A percentile compares a stretch with the other conserved stretches of the same genome.
phyloP scores from a whole-genome alignment of 208 protist genomes.

The Wallacemonas rigidus region DNA sequence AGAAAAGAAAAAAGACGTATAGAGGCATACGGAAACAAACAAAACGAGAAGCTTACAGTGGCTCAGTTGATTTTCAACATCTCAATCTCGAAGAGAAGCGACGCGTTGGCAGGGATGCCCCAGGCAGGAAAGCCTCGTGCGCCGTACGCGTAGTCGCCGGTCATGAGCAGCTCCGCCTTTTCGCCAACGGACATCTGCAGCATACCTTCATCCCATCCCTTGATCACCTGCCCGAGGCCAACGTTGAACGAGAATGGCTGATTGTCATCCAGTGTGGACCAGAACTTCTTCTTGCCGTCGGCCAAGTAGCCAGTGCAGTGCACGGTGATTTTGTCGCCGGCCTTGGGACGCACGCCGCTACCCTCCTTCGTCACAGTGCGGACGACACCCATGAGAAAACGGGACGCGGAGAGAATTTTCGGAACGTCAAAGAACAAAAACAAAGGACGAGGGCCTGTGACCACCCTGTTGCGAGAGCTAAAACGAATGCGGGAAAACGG shows the following conservation, averaged over 20 bases:
- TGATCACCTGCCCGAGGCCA: constrained; percentile 93
- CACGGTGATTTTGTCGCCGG: constrained; percentile 81
- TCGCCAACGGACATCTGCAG: constrained; percentile 87
- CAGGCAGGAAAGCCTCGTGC: constrained; percentile 86
- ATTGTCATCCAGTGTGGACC: constrained; percentile 83
- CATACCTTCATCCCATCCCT: constrained; percentile 95
- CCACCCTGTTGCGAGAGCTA: no score
- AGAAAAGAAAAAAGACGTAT: constrained; percentile 19
- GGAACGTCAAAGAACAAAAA: constrained; percentile 13
- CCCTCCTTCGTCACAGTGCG: constrained; percentile 69
- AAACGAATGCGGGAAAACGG: no score
- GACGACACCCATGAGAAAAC: constrained; percentile 66
- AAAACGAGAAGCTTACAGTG: constrained; percentile 8
- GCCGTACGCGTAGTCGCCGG: constrained; percentile 87
- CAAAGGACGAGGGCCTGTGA: not conserved
- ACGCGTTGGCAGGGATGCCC: constrained; percentile 79
- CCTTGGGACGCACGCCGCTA: constrained; percentile 54
- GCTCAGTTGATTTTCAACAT: constrained; percentile 67
- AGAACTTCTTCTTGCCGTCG: constrained; percentile 88
- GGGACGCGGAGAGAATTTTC: constrained; percentile 12
- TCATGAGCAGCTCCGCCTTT: constrained; percentile 78
- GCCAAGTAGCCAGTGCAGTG: constrained; percentile 91
- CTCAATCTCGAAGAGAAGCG: constrained; percentile 90
- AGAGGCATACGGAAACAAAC: not conserved
- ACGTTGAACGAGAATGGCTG: constrained; percentile 92